Percentiles rank a stretch among this genome's conserved stretches.
These are phyloP conservation scores for Schizochytrium sp. DNA, from an alignment of 108 stramenopile species.

Conservation along the genomic window DNA sequence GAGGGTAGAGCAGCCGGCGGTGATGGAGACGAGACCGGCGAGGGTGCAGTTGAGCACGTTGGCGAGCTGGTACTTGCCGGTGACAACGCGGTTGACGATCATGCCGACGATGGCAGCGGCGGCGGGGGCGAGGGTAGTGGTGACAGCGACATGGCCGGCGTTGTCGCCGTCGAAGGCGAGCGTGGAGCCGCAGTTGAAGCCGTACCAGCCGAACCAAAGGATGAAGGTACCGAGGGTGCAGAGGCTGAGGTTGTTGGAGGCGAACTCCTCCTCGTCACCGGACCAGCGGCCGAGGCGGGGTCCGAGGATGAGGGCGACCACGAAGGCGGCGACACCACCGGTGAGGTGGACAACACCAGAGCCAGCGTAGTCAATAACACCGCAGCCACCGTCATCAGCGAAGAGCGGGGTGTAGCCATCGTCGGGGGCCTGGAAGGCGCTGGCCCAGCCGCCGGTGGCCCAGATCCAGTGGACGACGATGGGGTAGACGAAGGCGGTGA, in stretches of 20 bases:
- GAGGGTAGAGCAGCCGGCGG: constrained; percentile 67
- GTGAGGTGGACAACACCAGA: constrained; percentile 79
- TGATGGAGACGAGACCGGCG: constrained; percentile 81
- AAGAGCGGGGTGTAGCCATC: neutral
- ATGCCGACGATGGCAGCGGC: constrained; percentile 30
- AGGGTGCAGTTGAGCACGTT: constrained; percentile 49
- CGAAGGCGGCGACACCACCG: constrained; percentile 70
- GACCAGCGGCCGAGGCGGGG: constrained; percentile 73
- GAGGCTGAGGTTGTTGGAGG: constrained; percentile 61
- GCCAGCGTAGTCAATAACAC: constrained; percentile 80
- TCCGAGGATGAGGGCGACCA: constrained; percentile 67
- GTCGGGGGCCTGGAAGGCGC: neutral
- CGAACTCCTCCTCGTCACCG: constrained; percentile 32
- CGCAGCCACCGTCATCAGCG: constrained; percentile 54
- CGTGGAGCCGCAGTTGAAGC: constrained; percentile 79
- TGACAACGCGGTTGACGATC: neutral
- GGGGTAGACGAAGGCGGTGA: constrained; percentile 61
- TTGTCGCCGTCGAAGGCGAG: constrained; percentile 45
- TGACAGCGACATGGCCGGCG: constrained; percentile 30
- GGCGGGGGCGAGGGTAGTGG: constrained; percentile 77
- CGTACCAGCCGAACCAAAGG: constrained; percentile 90
- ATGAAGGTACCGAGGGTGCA: constrained; percentile 76
- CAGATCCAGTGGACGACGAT: constrained; percentile 43
- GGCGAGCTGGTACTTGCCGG: neutral
- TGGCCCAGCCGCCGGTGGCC: constrained; percentile 31